These are phyloP conservation scores for Alternaria gaisen DNA, from an alignment of 2,329 filamentous ascomycete species.

Conservation along the genomic window DNA sequence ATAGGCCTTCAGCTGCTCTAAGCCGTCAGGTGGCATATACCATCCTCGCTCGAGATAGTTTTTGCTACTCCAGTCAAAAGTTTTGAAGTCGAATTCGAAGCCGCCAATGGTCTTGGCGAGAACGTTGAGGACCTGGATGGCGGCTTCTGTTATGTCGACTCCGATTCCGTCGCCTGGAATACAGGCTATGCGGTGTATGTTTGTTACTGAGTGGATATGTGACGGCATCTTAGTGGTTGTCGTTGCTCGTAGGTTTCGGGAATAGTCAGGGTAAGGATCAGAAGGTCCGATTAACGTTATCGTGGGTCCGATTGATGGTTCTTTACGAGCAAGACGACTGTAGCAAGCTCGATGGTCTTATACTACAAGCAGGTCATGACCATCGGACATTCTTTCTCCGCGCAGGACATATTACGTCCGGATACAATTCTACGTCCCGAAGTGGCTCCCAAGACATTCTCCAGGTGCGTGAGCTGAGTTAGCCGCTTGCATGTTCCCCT, in stretches of 20 bases:
- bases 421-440: not conserved
- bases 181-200: constrained; percentile 46
- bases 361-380: not conserved
- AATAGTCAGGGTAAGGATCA: not conserved
- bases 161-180: constrained; percentile 49
- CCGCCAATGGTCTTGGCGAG: constrained; percentile 55
- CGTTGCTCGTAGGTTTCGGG: not conserved
- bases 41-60: constrained; percentile 61
- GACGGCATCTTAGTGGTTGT: constrained; percentile 33
- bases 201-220: constrained; percentile 28
- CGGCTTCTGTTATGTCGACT: constrained; percentile 42
- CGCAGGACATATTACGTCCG: not conserved
- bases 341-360: not conserved
- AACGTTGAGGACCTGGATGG: constrained; percentile 47
- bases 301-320: not conserved
- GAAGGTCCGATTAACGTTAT: not conserved
- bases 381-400: constrained; percentile 6
- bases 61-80: constrained; percentile 61
- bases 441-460: not conserved
- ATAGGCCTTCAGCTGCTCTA: constrained; percentile 61
- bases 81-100: constrained; percentile 61
- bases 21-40: constrained; percentile 63
- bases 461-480: not conserved
- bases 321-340: not conserved
- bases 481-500: constrained; percentile 3